phyloP scores from a whole-genome alignment of 306 rosid species.

The Fragaria iinumae region DNA sequence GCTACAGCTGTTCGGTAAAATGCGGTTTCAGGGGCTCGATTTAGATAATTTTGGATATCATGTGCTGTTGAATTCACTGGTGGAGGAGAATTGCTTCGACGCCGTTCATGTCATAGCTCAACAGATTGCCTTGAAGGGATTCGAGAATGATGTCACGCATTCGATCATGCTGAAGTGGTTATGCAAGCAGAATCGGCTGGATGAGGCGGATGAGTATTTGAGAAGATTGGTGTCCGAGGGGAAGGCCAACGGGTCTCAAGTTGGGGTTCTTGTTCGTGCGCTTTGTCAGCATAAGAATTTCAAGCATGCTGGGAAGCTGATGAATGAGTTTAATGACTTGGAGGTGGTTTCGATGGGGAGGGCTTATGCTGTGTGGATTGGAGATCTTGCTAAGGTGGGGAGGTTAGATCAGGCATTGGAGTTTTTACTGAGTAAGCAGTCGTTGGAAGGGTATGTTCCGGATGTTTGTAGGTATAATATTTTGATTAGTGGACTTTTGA shows the following conservation, averaged over 20 bases:
- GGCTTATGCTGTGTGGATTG: slow-evolving; percentile 59
- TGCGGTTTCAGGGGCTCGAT: slow-evolving; percentile 76
- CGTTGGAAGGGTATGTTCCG: slow-evolving; percentile 56
- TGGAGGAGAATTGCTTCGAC: slow-evolving; percentile 45
- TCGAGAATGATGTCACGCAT: slow-evolving; percentile 41
- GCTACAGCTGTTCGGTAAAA: slow-evolving; percentile 58
- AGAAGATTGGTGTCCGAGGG: slow-evolving; percentile 37
- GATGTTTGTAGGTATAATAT: slow-evolving; percentile 44
- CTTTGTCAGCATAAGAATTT: slow-evolving; percentile 50
- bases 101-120: slow-evolving; percentile 40
- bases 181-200: slow-evolving; percentile 48
- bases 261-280: slow-evolving; percentile 44
- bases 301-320: slow-evolving; percentile 46
- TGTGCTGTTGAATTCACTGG: slow-evolving; percentile 55
- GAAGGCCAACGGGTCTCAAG: slow-evolving; percentile 32
- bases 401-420: slow-evolving; percentile 56
- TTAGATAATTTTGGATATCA: slow-evolving; percentile 54
- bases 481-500: slow-evolving; percentile 64
- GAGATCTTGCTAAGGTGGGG: slow-evolving; percentile 55
- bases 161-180: slow-evolving; percentile 43
- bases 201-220: slow-evolving; percentile 56
- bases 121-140: slow-evolving; percentile 55
- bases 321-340: slow-evolving; percentile 39
- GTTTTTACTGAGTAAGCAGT: slow-evolving; percentile 44
- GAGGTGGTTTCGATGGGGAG: slow-evolving; percentile 36